Percentiles rank a stretch among this genome's conserved stretches.
Evolutionary conservation across 441 rosid genomes (phyloP).

Genomic region (Pelargonium australe): DNA sequence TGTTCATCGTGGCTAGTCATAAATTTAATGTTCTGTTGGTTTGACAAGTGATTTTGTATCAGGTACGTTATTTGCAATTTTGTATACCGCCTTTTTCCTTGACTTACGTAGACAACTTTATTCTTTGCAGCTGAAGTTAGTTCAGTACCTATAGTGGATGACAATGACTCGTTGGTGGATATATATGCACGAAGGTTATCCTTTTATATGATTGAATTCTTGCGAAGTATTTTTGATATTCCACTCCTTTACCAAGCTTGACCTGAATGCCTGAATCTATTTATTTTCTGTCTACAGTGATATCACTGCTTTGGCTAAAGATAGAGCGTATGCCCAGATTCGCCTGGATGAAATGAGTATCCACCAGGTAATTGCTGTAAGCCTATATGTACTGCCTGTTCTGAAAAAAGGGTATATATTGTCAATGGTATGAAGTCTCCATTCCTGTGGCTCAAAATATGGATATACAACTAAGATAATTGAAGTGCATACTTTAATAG

Average conservation of each 20-base stretch:
- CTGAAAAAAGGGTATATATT: background rate
- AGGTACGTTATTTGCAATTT: no score
- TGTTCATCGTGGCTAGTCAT: background rate
- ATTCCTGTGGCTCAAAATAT: background rate
- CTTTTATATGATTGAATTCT: slow-evolving; percentile 1
- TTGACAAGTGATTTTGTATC: background rate
- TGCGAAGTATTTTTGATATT: background rate
- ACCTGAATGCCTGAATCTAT: background rate
- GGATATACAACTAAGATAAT: background rate
- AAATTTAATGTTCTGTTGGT: background rate
- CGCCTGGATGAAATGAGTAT: slow-evolving; percentile 82
- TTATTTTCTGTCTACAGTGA: slow-evolving; percentile 45
- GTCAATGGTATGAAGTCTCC: background rate
- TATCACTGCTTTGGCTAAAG: slow-evolving; percentile 94
- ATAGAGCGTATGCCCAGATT: slow-evolving; percentile 85
- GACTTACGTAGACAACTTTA: background rate
- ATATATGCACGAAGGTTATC: slow-evolving; percentile 87
- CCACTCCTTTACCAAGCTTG: slow-evolving; percentile 9
- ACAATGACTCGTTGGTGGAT: slow-evolving; percentile 87
- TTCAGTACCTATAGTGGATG: slow-evolving; percentile 94
- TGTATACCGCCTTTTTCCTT: background rate
- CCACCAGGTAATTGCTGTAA: slow-evolving; percentile 58
- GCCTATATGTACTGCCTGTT: background rate
- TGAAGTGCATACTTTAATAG: no score
- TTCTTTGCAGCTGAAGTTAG: slow-evolving; percentile 75